A percentile compares a stretch with the other conserved stretches of the same genome.
phyloP scores from a whole-genome alignment of 495 filamentous ascomycete species.

The Penicillium turbatum region DNA sequence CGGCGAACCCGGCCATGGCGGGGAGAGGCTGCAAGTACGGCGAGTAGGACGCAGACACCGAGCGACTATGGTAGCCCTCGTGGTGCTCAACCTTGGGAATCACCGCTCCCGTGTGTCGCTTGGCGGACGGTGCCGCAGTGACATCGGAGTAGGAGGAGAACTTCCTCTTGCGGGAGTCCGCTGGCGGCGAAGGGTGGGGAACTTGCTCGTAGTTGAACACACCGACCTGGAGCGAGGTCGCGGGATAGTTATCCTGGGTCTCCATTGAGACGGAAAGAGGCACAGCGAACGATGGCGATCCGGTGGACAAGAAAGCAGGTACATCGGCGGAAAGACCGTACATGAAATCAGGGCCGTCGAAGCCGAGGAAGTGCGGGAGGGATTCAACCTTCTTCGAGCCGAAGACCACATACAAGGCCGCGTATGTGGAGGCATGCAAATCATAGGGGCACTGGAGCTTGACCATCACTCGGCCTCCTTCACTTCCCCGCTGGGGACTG shows the following conservation, averaged over 20 bases:
- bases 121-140: constrained; percentile 33
- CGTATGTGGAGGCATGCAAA: constrained; percentile 51
- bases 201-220: constrained; percentile 68
- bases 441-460: constrained; percentile 73
- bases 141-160: constrained; percentile 46
- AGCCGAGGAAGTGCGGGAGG: constrained; percentile 56
- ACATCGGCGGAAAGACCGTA: constrained; percentile 72
- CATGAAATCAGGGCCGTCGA: constrained; percentile 54
- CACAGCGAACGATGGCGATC: constrained; percentile 61
- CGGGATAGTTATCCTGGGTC: constrained; percentile 54
- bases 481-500: constrained; percentile 59
- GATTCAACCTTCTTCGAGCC: constrained; percentile 65
- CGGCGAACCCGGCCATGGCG: constrained; percentile 30
- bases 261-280: constrained; percentile 72
- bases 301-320: constrained; percentile 64
- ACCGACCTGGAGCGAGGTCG: constrained; percentile 65
- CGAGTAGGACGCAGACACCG: constrained; percentile 41
- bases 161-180: constrained; percentile 50
- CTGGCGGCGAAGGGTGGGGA: constrained; percentile 29
- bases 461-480: constrained; percentile 65
- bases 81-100: constrained; percentile 38
- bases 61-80: constrained; percentile 31
- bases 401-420: constrained; percentile 66
- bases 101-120: constrained; percentile 42
- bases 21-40: constrained; percentile 42